Conservation (phyloP, 257 asterid genomes). For the Rauvolfia tetraphylla region DNA sequence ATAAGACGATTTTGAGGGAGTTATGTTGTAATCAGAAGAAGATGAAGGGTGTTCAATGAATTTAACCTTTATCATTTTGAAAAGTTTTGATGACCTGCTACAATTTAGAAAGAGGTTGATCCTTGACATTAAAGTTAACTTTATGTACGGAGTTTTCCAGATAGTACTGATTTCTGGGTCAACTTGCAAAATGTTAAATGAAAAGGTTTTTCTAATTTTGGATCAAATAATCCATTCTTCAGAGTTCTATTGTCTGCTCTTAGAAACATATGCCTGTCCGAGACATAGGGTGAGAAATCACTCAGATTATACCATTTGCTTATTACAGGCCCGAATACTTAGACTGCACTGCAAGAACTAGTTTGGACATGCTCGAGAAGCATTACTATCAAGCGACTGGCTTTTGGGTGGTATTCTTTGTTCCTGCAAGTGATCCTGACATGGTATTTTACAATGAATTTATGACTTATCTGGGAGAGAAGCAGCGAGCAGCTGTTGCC, state of each 20-base stretch:
- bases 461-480: conserved; percentile 82
- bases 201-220: not conserved
- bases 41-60: not conserved
- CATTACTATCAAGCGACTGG: conserved; percentile 84
- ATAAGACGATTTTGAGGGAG: not conserved
- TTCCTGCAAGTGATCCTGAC: conserved; percentile 82
- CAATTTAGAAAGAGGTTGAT: not conserved
- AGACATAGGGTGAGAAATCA: not conserved
- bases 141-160: not conserved
- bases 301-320: conserved; percentile 9
- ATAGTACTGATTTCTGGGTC: not conserved
- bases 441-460: conserved; percentile 81
- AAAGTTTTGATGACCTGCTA: not conserved
- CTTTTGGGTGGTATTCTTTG: conserved; percentile 86
- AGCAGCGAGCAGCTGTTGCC: conserved; percentile 88
- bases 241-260: not conserved
- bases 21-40: not conserved
- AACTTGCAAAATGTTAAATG: not conserved
- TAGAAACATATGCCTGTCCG: not conserved
- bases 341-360: conserved; percentile 94
- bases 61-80: not conserved
- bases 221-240: not conserved
- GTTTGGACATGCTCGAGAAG: conserved; percentile 86
- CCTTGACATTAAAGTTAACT: not conserved
- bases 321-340: conserved; percentile 72